Base-by-base conservation (phyloP, 192 early-diverging fungal genomes). In the Umbelopsis sp. region DNA sequence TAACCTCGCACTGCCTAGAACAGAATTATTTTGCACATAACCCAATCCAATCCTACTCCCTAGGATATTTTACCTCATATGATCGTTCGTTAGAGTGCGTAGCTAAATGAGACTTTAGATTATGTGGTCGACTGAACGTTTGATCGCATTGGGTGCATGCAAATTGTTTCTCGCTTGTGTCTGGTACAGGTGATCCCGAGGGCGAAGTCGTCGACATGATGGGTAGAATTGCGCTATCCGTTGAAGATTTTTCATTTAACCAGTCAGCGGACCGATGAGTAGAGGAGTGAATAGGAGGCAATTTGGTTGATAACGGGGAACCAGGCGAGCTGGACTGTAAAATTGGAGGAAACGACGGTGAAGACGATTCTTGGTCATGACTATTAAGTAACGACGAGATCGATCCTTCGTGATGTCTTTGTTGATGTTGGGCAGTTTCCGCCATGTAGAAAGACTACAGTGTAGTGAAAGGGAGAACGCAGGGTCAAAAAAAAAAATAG, bases 71-170 rank as follows among this genome's bases (percentile, higher is more conserved):
- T 73, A 72, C 74, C 68, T 73, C 38, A 45, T 68, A 75, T 22
- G 79, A 71, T 25, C 71, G 72, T 62, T 67, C 74, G 31, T 72
- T 49, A 6, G 75, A 70, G 31, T 76, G 70, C 22, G 71, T 80
- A n/a, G 79, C 68, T 25, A 67, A 69, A 51, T 75, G 71, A 36
- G 79, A 80, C 59, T 76, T 80, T 41, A 80, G 25, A 45, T 80
- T 80, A 21, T 75, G 65, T 0, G 72, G 66, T 14, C 71, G 45
- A 41, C 71, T 76, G 65, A 80, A 80, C 3, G 62, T 76, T 66
- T 71, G 74, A 45, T 71, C 32, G 56, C 74, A 80, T 67, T 76
- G 53, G 12, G 43, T 45, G 51, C 79, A 80, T 5, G 65, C 44
- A 54, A 62, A 77, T 32, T 51, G 47, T 54, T 71, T 77, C 36